phyloP scores from a whole-genome alignment of 2,329 filamentous ascomycete genomes.

The Diaporthe velutina region DNA sequence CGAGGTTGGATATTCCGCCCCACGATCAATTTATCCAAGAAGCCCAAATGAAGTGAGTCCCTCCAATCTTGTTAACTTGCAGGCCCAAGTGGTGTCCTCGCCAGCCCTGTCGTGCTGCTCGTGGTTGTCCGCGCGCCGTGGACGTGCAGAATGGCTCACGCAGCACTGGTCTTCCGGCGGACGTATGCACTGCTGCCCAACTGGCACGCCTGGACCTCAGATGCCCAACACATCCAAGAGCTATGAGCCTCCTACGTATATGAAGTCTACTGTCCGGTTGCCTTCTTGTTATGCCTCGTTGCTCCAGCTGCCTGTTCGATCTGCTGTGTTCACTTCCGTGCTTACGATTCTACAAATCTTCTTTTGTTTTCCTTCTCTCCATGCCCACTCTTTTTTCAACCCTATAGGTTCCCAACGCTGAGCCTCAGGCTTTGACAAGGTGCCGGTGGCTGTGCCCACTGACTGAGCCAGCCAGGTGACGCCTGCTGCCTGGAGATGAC shows the following conservation, averaged over 20 bases:
- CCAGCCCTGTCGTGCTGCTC: background rate
- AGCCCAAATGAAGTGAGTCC: background rate
- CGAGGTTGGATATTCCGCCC: background rate
- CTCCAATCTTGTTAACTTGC: background rate
- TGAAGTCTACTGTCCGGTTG: constrained; percentile 20
- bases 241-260: background rate
- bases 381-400: background rate
- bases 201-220: background rate
- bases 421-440: background rate
- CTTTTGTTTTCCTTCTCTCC: background rate
- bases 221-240: background rate
- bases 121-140: background rate
- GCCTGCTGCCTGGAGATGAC: constrained; percentile 25
- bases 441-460: constrained; percentile 26
- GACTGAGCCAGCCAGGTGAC: background rate
- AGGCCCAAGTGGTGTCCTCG: constrained; percentile 14
- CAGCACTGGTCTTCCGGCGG: background rate
- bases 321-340: background rate
- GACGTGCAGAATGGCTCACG: background rate
- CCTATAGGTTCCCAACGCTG: background rate
- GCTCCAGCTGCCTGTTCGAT: constrained; percentile 6
- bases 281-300: constrained; percentile 20
- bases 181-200: constrained; percentile 35
- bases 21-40: background rate
- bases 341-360: background rate